These are phyloP conservation scores for Hypoxylon sp. DNA, from an alignment of 2,329 filamentous ascomycete species.

Conservation along the genomic window DNA sequence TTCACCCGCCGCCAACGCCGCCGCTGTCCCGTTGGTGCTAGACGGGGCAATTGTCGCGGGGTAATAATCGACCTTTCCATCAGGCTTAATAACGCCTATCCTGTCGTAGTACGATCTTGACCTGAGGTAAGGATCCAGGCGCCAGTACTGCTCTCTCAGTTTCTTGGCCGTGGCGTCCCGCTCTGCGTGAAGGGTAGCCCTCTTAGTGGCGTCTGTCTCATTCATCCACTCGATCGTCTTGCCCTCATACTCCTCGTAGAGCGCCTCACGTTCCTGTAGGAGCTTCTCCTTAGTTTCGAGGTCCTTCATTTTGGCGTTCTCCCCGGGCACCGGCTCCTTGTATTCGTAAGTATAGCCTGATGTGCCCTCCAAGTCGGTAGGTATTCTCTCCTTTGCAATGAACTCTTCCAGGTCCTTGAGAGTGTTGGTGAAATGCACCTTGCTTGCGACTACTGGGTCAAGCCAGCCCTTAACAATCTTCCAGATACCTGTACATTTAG, in stretches of 20 bases:
- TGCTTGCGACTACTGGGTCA: slow-evolving; percentile 93
- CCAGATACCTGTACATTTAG: slow-evolving; percentile 81
- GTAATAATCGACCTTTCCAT: slow-evolving; percentile 81
- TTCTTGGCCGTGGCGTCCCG: slow-evolving; percentile 73
- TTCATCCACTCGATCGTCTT: slow-evolving; percentile 83
- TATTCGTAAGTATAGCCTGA: slow-evolving; percentile 90
- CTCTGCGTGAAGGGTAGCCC: slow-evolving; percentile 66
- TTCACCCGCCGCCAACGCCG: slow-evolving; percentile 49
- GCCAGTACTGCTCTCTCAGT: slow-evolving; percentile 86
- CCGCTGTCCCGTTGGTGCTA: slow-evolving; percentile 41
- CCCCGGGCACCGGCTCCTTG: slow-evolving; percentile 79
- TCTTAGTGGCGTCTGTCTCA: slow-evolving; percentile 62
- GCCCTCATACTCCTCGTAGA: slow-evolving; percentile 82
- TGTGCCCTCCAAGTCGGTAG: slow-evolving; percentile 86
- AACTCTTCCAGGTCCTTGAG: slow-evolving; percentile 83
- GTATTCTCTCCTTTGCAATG: slow-evolving; percentile 78
- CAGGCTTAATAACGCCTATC: slow-evolving; percentile 76
- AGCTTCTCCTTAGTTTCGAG: slow-evolving; percentile 73
- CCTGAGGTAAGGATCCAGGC: slow-evolving; percentile 86
- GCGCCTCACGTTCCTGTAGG: slow-evolving; percentile 71
- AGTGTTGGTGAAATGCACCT: slow-evolving; percentile 93
- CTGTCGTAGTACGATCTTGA: slow-evolving; percentile 90
- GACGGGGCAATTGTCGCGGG: slow-evolving; percentile 50
- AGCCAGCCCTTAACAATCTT: slow-evolving; percentile 96
- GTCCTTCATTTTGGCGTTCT: slow-evolving; percentile 83